These are phyloP conservation scores for Melaleuca quinquenervia DNA, from an alignment of 345 rosid species.

Conservation along the genomic window DNA sequence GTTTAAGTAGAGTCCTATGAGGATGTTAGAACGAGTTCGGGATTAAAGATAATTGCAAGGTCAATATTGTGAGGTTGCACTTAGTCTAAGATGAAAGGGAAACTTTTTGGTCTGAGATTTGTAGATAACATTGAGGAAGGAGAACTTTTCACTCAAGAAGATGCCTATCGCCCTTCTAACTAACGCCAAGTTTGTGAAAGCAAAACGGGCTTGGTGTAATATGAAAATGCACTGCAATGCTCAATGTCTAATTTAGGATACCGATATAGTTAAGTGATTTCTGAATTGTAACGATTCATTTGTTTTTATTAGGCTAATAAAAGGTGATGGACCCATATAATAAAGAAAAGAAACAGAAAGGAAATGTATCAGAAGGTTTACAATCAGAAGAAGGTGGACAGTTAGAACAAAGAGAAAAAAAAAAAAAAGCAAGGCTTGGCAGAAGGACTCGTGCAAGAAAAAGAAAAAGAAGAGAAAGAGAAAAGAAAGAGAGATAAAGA, in stretches of 20 bases:
- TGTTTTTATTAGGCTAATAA: too few relatives aligned
- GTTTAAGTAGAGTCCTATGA: background rate
- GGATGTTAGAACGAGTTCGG: background rate
- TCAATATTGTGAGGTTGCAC: background rate
- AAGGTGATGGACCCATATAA: too few relatives aligned
- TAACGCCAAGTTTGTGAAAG: background rate
- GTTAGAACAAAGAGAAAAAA: too few relatives aligned
- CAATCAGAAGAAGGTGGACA: too few relatives aligned
- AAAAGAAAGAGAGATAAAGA: too few relatives aligned
- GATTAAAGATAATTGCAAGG: background rate
- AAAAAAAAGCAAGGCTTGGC: too few relatives aligned
- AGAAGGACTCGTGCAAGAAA: too few relatives aligned
- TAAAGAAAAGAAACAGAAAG: too few relatives aligned
- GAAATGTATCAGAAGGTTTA: too few relatives aligned
- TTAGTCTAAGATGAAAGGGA: background rate
- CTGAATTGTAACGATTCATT: too few relatives aligned
- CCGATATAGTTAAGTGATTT: background rate
- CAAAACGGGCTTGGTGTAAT: background rate
- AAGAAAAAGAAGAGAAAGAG: too few relatives aligned
- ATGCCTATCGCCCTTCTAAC: background rate
- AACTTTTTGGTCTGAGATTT: background rate
- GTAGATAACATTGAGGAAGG: background rate
- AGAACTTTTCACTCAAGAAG: background rate
- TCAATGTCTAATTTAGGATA: background rate
- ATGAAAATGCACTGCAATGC: background rate